phyloP scores from a whole-genome alignment of 176 grass and related monocot species.

The Oryza coarctata region DNA sequence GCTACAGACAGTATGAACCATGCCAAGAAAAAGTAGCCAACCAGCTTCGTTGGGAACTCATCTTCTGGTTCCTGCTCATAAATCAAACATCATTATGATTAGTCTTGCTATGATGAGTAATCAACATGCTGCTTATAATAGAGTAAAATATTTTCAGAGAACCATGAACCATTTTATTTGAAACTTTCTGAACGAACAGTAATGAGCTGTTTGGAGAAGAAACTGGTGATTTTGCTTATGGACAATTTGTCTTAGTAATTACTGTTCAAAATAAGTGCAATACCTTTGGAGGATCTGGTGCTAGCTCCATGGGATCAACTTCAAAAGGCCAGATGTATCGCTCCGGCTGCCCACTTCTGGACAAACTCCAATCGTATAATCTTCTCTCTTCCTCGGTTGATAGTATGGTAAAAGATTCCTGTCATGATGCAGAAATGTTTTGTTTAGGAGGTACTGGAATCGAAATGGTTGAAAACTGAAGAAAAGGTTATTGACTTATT shows the following conservation, averaged over 20 bases:
- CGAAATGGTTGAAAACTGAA: not conserved
- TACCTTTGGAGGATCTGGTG: constrained; percentile 62
- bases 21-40: constrained; percentile 78
- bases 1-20: constrained; percentile 63
- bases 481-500: not conserved
- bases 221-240: not conserved
- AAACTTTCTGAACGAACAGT: not conserved
- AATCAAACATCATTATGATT: not conserved
- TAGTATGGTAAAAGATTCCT: constrained; percentile 87
- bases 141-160: not conserved
- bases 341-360: constrained; percentile 72
- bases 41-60: constrained; percentile 65
- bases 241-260: not conserved
- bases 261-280: constrained; percentile 25
- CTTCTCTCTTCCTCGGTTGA: constrained; percentile 83
- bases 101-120: not conserved
- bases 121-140: not conserved
- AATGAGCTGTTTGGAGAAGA: not conserved
- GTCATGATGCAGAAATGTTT: constrained; percentile 3
- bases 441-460: not conserved
- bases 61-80: constrained; percentile 87
- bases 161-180: not conserved
- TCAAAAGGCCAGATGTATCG: constrained; percentile 92
- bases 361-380: constrained; percentile 94
- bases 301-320: constrained; percentile 52